Conservation (phyloP, 129 eudicot genomes). For the Flaveria bidentis region DNA sequence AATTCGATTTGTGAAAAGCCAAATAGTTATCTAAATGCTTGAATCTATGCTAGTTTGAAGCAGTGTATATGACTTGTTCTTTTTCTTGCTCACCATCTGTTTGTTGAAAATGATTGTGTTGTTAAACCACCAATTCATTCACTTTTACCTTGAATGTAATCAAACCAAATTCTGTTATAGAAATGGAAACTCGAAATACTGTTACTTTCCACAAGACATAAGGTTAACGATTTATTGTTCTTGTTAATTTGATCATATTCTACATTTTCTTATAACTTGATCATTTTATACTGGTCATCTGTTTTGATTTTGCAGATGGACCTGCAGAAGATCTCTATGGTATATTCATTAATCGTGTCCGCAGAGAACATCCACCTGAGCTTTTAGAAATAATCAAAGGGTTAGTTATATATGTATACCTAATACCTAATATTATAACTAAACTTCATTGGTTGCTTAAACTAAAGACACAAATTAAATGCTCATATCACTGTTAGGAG, state of each 20-base stretch:
- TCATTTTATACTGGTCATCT: not conserved
- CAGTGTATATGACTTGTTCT: not conserved
- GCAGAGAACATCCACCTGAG: constrained; percentile 94
- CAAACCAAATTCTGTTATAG: constrained; percentile 19
- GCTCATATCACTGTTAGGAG: not conserved
- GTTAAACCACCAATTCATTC: constrained; percentile 38
- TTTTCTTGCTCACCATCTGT: not conserved
- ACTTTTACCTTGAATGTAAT: constrained; percentile 36
- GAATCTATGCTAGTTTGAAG: not conserved
- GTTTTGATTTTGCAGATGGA: constrained; percentile 64
- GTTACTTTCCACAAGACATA: not conserved
- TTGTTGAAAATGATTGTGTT: constrained; percentile 40
- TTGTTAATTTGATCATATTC: not conserved
- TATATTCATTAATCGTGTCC: constrained; percentile 85
- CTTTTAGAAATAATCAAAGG: constrained; percentile 78
- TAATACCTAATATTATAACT: not conserved
- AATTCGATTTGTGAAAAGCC: constrained; percentile 15
- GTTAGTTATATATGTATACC: constrained; percentile 47
- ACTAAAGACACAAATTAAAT: not conserved
- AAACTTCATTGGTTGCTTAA: not conserved
- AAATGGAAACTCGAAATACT: constrained; percentile 18
- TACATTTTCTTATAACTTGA: not conserved
- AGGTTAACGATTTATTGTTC: constrained; percentile 8
- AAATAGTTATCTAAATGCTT: constrained; percentile 15
- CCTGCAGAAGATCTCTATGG: constrained; percentile 99